Percentiles rank a stretch among this genome's conserved stretches.
These are phyloP conservation scores for Acacia concinna DNA, from an alignment of 331 rosid genomes.

Conservation along the genomic window DNA sequence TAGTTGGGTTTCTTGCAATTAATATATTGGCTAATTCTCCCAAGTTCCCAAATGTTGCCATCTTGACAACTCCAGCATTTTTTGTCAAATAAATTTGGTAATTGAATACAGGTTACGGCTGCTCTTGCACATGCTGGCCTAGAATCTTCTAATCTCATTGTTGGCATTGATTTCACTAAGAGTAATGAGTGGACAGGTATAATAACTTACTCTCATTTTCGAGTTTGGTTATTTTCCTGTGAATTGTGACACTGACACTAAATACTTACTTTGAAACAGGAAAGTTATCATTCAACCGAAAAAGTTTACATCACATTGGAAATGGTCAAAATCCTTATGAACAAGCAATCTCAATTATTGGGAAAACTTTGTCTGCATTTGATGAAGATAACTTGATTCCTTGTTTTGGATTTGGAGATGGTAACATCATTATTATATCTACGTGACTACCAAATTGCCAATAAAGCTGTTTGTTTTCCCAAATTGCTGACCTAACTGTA, in stretches of 20 bases:
- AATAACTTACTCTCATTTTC: slow-evolving; percentile 27
- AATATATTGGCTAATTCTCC: neutral
- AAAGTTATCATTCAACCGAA: slow-evolving; percentile 74
- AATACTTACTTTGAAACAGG: slow-evolving; percentile 47
- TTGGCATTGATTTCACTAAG: slow-evolving; percentile 96
- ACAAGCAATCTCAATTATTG: slow-evolving; percentile 87
- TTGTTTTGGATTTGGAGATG: slow-evolving; percentile 94
- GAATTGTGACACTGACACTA: slow-evolving; percentile 28
- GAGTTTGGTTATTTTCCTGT: slow-evolving; percentile 18
- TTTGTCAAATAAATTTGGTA: slow-evolving; percentile 30
- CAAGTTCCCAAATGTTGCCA: slow-evolving; percentile 3
- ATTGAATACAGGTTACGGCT: slow-evolving; percentile 64
- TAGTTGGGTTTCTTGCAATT: neutral
- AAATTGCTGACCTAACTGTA: slow-evolving; percentile 16
- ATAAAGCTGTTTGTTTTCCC: slow-evolving; percentile 15
- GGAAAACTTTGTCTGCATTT: slow-evolving; percentile 73
- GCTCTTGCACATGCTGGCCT: slow-evolving; percentile 91
- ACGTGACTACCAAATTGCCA: slow-evolving; percentile 1
- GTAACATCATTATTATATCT: slow-evolving; percentile 39
- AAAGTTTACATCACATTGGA: slow-evolving; percentile 80
- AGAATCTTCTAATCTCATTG: slow-evolving; percentile 92
- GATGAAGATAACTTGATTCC: slow-evolving; percentile 95
- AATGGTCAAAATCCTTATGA: slow-evolving; percentile 71
- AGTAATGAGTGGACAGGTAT: slow-evolving; percentile 98
- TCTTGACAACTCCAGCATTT: slow-evolving; percentile 18